Evolutionary conservation across 768 basidiomycete genomes (phyloP).

Genomic region (Auricularia auricula-judae): DNA sequence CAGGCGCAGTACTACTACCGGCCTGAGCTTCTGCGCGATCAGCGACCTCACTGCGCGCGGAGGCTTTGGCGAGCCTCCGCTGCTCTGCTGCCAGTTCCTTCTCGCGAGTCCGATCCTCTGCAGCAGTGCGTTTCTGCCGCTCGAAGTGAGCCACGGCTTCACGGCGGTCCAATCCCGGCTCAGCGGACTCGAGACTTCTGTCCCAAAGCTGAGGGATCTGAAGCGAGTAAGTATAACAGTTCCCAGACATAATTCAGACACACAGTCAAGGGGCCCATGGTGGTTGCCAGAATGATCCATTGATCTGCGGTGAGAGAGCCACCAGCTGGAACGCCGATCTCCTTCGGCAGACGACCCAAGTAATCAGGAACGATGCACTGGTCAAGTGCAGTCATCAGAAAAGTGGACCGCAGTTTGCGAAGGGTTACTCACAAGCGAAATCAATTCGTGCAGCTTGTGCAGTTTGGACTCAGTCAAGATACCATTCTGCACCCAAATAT

Average conservation of each 20-base stretch:
- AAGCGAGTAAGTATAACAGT: background rate
- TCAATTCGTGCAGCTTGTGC: background rate
- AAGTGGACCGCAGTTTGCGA: background rate
- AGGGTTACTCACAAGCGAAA: background rate
- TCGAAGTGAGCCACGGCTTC: background rate
- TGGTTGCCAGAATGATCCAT: background rate
- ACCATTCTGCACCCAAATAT: background rate
- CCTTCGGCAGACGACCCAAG: constrained; percentile 13
- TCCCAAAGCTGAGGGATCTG: background rate
- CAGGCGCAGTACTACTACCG: background rate
- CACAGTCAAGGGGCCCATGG: background rate
- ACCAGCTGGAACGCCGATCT: constrained; percentile 3
- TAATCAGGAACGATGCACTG: constrained; percentile 9
- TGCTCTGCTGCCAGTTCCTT: background rate
- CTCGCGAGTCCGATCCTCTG: background rate
- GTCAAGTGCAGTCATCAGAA: background rate
- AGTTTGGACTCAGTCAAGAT: background rate
- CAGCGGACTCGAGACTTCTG: constrained; percentile 6
- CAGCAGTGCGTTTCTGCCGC: background rate
- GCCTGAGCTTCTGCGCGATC: too few relatives aligned
- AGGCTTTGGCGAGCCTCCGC: too few relatives aligned
- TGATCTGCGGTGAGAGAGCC: background rate
- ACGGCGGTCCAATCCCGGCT: background rate
- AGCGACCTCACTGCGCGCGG: too few relatives aligned
- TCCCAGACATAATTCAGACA: background rate